Percentiles rank a stretch among this genome's conserved stretches.
These are phyloP conservation scores for Agaricus sinodeliciosus DNA, from an alignment of 768 basidiomycete genomes.

Conservation along the genomic window DNA sequence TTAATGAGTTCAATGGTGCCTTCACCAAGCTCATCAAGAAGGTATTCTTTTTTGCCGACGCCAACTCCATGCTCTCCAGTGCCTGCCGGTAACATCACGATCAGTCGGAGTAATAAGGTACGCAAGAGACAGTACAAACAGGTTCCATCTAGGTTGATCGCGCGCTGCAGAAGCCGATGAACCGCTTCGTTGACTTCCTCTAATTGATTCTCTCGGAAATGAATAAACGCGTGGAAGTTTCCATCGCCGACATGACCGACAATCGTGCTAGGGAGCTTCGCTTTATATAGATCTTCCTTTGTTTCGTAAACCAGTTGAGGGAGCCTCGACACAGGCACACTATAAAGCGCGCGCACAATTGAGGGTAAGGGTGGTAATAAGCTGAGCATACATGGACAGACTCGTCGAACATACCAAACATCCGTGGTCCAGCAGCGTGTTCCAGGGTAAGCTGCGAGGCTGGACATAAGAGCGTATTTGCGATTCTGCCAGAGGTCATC, in stretches of 20 bases:
- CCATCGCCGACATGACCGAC: conserved; percentile 82
- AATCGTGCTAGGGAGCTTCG: conserved; percentile 58
- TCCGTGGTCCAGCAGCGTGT: conserved; percentile 80
- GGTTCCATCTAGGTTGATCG: conserved; percentile 68
- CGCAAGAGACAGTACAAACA: conserved; percentile 36
- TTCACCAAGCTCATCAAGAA: conserved; percentile 74
- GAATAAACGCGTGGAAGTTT: conserved; percentile 46
- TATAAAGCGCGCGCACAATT: conserved; percentile 14
- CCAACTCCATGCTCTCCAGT: conserved; percentile 89
- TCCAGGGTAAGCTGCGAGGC: conserved; percentile 57
- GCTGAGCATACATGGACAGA: not conserved
- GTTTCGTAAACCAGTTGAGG: conserved; percentile 72
- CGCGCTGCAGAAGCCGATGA: conserved; percentile 66
- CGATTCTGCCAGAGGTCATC: conserved; percentile 78
- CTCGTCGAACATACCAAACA: conserved; percentile 56
- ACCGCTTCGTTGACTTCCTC: conserved; percentile 49
- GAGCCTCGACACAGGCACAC: conserved; percentile 64
- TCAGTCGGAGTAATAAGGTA: not conserved
- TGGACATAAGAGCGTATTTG: conserved; percentile 76
- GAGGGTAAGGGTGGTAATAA: not conserved
- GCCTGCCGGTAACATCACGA: conserved; percentile 31
- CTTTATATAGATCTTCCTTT: conserved; percentile 62
- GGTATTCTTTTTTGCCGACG: conserved; percentile 79
- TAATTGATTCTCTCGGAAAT: conserved; percentile 54
- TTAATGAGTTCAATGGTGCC: conserved; percentile 84